Conservation (phyloP, 2,329 filamentous ascomycete species). For the Curvularia lunata region DNA sequence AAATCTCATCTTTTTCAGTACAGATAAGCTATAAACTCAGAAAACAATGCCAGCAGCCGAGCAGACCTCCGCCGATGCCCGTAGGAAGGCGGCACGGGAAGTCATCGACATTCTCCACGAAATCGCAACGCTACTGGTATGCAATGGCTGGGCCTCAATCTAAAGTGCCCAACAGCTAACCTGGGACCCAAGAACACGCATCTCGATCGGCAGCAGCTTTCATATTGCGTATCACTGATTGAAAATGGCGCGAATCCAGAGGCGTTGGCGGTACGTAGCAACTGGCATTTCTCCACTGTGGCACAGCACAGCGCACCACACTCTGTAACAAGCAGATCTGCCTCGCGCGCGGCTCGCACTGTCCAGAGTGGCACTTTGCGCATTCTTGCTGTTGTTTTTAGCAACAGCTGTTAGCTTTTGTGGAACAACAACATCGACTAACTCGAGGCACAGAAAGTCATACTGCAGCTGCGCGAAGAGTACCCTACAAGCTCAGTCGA, state of each 20-base stretch:
- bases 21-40: neutral
- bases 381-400: neutral
- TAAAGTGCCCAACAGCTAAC: constrained; percentile 4
- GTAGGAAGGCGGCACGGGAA: constrained; percentile 78
- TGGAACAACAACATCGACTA: constrained; percentile 9
- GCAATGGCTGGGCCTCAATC: constrained; percentile 32
- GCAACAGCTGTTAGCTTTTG: neutral
- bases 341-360: constrained; percentile 20
- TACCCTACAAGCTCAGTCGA: constrained; percentile 44
- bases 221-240: constrained; percentile 94
- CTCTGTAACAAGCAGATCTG: constrained; percentile 8
- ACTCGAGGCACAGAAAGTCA: constrained; percentile 50
- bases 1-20: neutral
- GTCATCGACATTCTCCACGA: constrained; percentile 82
- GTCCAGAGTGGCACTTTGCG: neutral
- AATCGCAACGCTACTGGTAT: constrained; percentile 86
- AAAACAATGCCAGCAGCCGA: constrained; percentile 28
- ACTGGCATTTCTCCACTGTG: constrained; percentile 4
- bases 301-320: constrained; percentile 9
- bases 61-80: constrained; percentile 51
- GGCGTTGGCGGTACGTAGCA: constrained; percentile 78
- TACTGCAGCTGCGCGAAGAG: constrained; percentile 54
- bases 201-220: constrained; percentile 86
- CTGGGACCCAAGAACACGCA: constrained; percentile 77
- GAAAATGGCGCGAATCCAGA: constrained; percentile 98